These are phyloP conservation scores for Eucalyptus rudis DNA, from an alignment of 345 rosid species.

Conservation along the genomic window DNA sequence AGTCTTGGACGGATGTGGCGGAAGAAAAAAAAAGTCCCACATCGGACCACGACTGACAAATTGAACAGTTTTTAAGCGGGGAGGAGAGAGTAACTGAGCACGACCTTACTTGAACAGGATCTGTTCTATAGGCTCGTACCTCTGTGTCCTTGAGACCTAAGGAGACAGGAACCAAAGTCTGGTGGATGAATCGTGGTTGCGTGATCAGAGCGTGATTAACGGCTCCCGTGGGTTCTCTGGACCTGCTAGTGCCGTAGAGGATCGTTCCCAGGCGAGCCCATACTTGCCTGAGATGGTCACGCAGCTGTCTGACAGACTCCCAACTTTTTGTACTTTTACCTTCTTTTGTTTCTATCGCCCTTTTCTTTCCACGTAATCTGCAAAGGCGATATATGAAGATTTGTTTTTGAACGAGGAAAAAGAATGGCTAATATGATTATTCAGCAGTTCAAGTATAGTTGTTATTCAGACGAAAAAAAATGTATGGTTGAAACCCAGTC, in stretches of 20 bases:
- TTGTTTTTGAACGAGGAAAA: too few species aligned
- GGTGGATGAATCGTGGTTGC: background rate
- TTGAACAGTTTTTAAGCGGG: background rate
- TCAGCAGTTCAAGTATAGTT: too few species aligned
- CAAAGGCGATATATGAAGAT: background rate
- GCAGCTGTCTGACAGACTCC: background rate
- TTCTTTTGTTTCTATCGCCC: background rate
- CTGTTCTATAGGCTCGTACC: background rate
- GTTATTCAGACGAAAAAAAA: too few species aligned
- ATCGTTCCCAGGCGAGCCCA: background rate
- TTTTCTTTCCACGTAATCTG: too few species aligned
- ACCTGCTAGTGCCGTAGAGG: background rate
- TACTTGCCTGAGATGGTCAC: background rate
- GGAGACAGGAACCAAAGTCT: background rate
- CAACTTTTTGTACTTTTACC: background rate
- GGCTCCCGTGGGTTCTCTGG: accelerated
- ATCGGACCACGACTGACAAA: accelerated
- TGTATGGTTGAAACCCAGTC: background rate
- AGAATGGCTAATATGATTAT: too few species aligned
- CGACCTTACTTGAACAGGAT: background rate
- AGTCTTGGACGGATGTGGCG: background rate
- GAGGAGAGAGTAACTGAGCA: accelerated
- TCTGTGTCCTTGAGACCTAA: background rate
- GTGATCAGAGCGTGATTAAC: background rate
- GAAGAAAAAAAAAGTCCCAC: background rate